phyloP scores from a whole-genome alignment of 2,329 filamentous ascomycete species.

The Alternaria solani region DNA sequence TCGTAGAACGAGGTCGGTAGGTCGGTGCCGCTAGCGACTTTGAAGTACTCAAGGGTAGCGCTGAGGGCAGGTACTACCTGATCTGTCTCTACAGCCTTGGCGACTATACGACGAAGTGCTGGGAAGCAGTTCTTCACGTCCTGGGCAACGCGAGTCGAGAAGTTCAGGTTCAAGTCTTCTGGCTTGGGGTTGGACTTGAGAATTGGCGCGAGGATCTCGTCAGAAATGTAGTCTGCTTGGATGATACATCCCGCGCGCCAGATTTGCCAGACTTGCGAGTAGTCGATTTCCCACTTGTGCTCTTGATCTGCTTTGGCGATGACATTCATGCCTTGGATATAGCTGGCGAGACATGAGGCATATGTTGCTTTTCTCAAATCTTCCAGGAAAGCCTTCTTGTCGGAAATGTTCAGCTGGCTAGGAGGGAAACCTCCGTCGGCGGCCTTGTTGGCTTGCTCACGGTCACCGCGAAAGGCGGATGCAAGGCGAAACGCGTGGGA shows the following conservation, averaged over 20 bases:
- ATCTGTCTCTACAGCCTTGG: slow-evolving; percentile 64
- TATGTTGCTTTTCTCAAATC: slow-evolving; percentile 69
- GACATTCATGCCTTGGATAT: slow-evolving; percentile 71
- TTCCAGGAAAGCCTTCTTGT: slow-evolving; percentile 61
- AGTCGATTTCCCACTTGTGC: slow-evolving; percentile 67
- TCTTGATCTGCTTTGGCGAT: slow-evolving; percentile 66
- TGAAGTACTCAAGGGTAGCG: slow-evolving; percentile 71
- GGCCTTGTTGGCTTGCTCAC: slow-evolving; percentile 61
- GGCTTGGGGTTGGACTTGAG: slow-evolving; percentile 46
- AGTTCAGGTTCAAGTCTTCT: slow-evolving; percentile 58
- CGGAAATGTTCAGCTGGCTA: slow-evolving; percentile 39
- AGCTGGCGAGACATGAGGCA: slow-evolving; percentile 67
- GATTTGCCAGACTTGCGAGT: slow-evolving; percentile 63
- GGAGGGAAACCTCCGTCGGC: slow-evolving; percentile 54
- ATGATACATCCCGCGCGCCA: slow-evolving; percentile 78
- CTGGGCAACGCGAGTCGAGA: slow-evolving; percentile 55
- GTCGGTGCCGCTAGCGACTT: slow-evolving; percentile 66
- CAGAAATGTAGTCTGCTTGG: slow-evolving; percentile 68
- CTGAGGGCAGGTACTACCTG: slow-evolving; percentile 68
- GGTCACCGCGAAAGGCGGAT: slow-evolving; percentile 67
- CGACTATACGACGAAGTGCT: slow-evolving; percentile 64
- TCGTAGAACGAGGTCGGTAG: slow-evolving; percentile 75
- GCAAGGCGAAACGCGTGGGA: slow-evolving; percentile 71
- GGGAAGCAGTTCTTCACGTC: slow-evolving; percentile 63
- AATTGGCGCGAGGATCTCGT: slow-evolving; percentile 62